Evolutionary conservation across 768 basidiomycete species (phyloP).

Genomic region (Boletus vinaceobasis): DNA sequence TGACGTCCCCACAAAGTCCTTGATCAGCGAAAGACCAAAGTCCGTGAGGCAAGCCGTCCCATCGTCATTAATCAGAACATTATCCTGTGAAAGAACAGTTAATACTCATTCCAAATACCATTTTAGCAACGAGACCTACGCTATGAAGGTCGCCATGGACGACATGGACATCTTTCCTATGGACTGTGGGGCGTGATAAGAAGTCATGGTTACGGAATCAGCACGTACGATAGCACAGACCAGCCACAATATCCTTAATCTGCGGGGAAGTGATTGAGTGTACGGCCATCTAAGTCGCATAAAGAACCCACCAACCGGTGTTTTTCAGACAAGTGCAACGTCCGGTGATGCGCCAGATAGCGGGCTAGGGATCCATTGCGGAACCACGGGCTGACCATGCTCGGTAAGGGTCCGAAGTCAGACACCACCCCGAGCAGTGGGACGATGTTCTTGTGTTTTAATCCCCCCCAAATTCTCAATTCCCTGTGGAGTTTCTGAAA

Average conservation of each 20-base stretch:
- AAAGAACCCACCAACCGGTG: constrained; percentile 13
- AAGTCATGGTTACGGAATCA: background rate
- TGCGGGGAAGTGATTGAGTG: background rate
- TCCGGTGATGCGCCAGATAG: constrained; percentile 14
- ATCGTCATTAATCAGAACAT: constrained; percentile 41
- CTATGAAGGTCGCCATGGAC: constrained; percentile 39
- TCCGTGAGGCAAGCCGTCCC: constrained; percentile 45
- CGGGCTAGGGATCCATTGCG: constrained; percentile 21
- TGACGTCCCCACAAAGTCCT: constrained; percentile 26
- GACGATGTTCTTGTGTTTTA: constrained; percentile 26
- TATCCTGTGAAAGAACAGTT: constrained; percentile 21
- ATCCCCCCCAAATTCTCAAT: constrained; percentile 15
- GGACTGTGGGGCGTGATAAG: constrained; percentile 13
- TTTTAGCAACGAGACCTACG: constrained; percentile 14
- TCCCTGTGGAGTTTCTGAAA: constrained; percentile 30
- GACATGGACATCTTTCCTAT: constrained; percentile 11
- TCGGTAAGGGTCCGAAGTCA: constrained; percentile 29
- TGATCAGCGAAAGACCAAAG: constrained; percentile 39
- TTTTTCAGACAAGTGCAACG: background rate
- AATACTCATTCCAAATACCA: background rate
- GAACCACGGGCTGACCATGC: constrained; percentile 35
- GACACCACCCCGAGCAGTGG: constrained; percentile 28
- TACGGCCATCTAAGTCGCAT: background rate
- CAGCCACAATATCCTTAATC: constrained; percentile 21
- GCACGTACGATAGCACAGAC: constrained; percentile 23